Percentiles rank a stretch among this genome's conserved stretches.
These are phyloP conservation scores for Trichophyton schoenleinii DNA, from an alignment of 2,329 filamentous ascomycete species.

Conservation along the genomic window DNA sequence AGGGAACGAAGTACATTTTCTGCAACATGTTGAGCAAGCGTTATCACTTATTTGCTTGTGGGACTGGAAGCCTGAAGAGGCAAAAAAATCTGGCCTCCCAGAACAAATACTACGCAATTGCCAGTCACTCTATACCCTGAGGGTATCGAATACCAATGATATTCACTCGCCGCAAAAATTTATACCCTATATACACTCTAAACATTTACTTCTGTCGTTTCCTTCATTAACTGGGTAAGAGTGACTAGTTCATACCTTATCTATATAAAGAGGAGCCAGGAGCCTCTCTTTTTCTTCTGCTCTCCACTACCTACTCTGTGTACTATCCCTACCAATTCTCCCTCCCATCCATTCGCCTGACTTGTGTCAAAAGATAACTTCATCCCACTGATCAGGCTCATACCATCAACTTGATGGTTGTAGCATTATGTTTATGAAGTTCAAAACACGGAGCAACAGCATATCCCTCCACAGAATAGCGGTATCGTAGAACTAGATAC, in stretches of 20 bases:
- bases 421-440: background rate
- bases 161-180: too few species aligned
- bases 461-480: background rate
- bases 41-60: background rate
- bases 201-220: background rate
- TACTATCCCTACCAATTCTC: background rate
- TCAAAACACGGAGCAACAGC: background rate
- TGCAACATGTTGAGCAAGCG: constrained; percentile 4
- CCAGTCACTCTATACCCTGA: background rate
- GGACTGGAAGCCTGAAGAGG: constrained; percentile 6
- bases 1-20: constrained; percentile 8
- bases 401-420: too few species aligned
- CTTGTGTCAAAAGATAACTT: too few species aligned
- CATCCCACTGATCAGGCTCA: too few species aligned
- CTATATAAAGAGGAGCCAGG: background rate
- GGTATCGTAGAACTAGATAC: background rate
- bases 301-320: background rate
- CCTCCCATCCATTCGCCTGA: background rate
- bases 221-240: background rate
- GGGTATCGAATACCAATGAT: background rate
- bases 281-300: background rate
- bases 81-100: constrained; percentile 1
- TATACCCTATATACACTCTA: background rate
- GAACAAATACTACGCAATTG: constrained; percentile 4
- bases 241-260: background rate